A percentile compares a stretch with the other conserved stretches of the same genome.
Evolutionary conservation across 2,329 filamentous ascomycete species (phyloP).

Genomic region (Arthrobotrys pseudoclavata): DNA sequence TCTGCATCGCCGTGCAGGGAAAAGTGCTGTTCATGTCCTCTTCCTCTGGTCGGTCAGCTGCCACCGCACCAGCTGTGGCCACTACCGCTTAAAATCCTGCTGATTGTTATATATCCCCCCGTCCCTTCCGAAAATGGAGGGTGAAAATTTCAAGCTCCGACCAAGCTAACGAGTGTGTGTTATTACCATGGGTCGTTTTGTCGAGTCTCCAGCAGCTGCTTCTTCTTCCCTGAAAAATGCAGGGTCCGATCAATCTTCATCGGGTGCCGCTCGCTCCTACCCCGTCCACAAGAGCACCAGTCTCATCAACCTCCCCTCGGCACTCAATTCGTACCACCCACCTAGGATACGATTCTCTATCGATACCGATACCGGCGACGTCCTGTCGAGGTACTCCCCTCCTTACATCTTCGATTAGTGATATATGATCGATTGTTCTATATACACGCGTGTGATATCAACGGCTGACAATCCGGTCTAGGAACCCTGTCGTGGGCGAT

Average conservation of each 20-base stretch:
- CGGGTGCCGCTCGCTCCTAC: slow-evolving; percentile 20
- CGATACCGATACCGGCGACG: slow-evolving; percentile 78
- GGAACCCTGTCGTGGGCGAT: slow-evolving; percentile 84
- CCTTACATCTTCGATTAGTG: slow-evolving; percentile 45
- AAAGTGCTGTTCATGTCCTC: slow-evolving; percentile 3
- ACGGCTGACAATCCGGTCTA: slow-evolving; percentile 66
- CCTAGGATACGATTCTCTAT: slow-evolving; percentile 80
- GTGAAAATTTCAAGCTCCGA: slow-evolving; percentile 16
- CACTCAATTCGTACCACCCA: slow-evolving; percentile 69
- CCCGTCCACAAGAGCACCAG: slow-evolving; percentile 55
- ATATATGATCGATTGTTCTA: background rate
- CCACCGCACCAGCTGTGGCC: slow-evolving; percentile 3
- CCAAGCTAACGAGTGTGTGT: slow-evolving; percentile 3
- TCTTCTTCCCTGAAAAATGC: slow-evolving; percentile 32
- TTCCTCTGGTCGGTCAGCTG: slow-evolving; percentile 38
- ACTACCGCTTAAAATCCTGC: slow-evolving; percentile 2
- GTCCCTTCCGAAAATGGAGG: background rate
- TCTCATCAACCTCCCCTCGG: slow-evolving; percentile 59
- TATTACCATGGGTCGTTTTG: slow-evolving; percentile 41
- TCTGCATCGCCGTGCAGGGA: slow-evolving; percentile 40
- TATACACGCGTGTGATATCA: slow-evolving; percentile 61
- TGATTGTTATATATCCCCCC: slow-evolving; percentile 18
- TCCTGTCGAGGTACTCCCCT: slow-evolving; percentile 77
- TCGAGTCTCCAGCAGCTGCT: slow-evolving; percentile 26
- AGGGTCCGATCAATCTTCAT: slow-evolving; percentile 28